phyloP scores from a whole-genome alignment of 1,139 yeast species.

The Geotrichum cucujoidarum region DNA sequence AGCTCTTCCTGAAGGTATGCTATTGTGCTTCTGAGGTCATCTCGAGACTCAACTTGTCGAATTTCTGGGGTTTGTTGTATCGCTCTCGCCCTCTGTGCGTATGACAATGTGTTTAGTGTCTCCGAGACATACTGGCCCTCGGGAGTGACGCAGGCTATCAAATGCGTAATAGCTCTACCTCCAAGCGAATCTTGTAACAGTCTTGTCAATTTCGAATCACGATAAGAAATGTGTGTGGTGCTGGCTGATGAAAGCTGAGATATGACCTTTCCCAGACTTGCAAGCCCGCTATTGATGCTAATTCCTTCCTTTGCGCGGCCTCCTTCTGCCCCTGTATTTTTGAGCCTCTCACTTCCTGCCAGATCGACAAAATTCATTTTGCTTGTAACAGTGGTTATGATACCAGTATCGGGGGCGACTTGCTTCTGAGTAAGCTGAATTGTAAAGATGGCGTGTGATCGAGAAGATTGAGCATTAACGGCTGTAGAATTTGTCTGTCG shows the following conservation, averaged over 20 bases:
- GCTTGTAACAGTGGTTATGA: conserved; percentile 36
- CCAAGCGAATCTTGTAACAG: conserved; percentile 85
- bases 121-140: conserved; percentile 63
- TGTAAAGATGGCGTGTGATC: conserved; percentile 87
- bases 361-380: conserved; percentile 84
- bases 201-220: conserved; percentile 88
- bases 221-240: conserved; percentile 66
- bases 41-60: conserved; percentile 9
- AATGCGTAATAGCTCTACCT: conserved; percentile 73
- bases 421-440: conserved; percentile 47
- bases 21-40: conserved; percentile 21
- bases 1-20: conserved; percentile 25
- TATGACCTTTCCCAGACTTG: conserved; percentile 86
- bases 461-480: conserved; percentile 44
- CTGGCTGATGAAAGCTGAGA: conserved; percentile 48
- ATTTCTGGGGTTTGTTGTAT: conserved; percentile 55
- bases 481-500: conserved; percentile 52
- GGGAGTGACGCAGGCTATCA: conserved; percentile 78
- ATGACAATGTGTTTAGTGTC: conserved; percentile 79
- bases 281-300: conserved; percentile 78
- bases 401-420: conserved; percentile 23
- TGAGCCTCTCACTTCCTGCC: conserved; percentile 88
- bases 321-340: conserved; percentile 46
- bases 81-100: conserved; percentile 91
- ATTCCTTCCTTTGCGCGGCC: conserved; percentile 59